Percentiles rank a stretch among this genome's conserved stretches.
These are phyloP conservation scores for Axilococcus clingmanii DNA, from an alignment of 139 green algal genomes.

Conservation along the genomic window DNA sequence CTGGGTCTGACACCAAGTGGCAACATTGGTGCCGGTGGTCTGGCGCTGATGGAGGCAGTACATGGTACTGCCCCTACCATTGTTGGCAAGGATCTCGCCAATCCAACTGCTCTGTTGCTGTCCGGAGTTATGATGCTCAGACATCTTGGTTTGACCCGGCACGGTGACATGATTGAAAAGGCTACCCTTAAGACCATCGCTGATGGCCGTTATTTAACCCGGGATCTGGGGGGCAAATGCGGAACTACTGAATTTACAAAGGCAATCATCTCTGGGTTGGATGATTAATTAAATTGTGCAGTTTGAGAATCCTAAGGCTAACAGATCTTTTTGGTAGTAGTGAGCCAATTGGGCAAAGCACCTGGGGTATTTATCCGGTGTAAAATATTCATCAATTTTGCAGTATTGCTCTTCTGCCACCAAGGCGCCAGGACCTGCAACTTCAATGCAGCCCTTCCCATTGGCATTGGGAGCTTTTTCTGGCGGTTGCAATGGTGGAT, in stretches of 20 bases:
- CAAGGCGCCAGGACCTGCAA: no score
- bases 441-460: no score
- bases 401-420: no score
- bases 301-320: background rate
- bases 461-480: no score
- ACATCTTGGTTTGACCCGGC: conserved; percentile 52
- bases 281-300: conserved; percentile 9
- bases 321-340: no score
- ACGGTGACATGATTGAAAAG: conserved; percentile 46
- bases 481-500: no score
- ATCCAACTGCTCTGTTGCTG: conserved; percentile 91
- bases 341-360: no score
- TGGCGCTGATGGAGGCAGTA: conserved; percentile 90
- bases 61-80: conserved; percentile 95
- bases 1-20: conserved; percentile 86
- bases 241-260: conserved; percentile 79
- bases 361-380: no score
- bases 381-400: no score
- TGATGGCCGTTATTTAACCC: conserved; percentile 81
- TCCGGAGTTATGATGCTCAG: conserved; percentile 89
- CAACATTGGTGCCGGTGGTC: conserved; percentile 67
- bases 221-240: conserved; percentile 75
- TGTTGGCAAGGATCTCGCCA: conserved; percentile 76
- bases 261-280: conserved; percentile 76
- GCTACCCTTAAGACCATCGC: conserved; percentile 62